Base-by-base conservation (phyloP, 371 early-diverging fungal species). In the Parasitella parasitica region DNA sequence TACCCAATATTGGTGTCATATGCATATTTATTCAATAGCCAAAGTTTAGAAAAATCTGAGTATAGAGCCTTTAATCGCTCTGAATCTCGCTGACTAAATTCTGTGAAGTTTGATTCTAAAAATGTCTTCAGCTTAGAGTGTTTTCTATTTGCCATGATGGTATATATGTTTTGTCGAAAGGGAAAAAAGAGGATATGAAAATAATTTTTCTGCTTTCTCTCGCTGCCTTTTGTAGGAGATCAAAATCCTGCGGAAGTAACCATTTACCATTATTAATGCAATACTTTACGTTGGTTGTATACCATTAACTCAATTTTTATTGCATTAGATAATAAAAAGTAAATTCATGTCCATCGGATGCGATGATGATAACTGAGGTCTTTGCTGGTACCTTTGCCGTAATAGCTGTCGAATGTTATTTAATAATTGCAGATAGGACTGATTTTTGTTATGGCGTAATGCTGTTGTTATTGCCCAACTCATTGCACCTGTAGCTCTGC, bases 401-500 rank as follows among this genome's bases (percentile, higher is more conserved):
- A 94, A 73, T 35, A 90, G 83, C 0, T 75, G 70, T 38, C 96
- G 84, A 22, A 92, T 82, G 13, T 80, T 73, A 63, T 86, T 84
- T 20, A 97, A 67, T 32, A 95, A 71, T 72, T 93, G 85, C 20
- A 88, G 70, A 61, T 92, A 94, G 1, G 91, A 81, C 64, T 85
- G 82, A 34, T 80, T 78, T 2, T 82, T 86, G 54, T 89, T 87
- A 20, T 67, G 68, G 38, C 81, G 72, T 63, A 96, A 66, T 7
- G 71, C 72, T 57, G 72, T 77, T 69, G 43, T 34, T n/a, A 95
- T 83, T 0, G 94, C 92, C 59, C 84, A 88, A 15, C 88, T 88
- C 92, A 96, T 90, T 20, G 97, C 97, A 24, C 97, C 91, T 0
- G 91, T 90, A 59, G 83, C 81, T 26, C 77, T 75, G 1, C 83